Percentiles rank a stretch among this genome's conserved stretches.
Conservation (phyloP, 208 protist genomes). For the Crithidia thermophila region DNA sequence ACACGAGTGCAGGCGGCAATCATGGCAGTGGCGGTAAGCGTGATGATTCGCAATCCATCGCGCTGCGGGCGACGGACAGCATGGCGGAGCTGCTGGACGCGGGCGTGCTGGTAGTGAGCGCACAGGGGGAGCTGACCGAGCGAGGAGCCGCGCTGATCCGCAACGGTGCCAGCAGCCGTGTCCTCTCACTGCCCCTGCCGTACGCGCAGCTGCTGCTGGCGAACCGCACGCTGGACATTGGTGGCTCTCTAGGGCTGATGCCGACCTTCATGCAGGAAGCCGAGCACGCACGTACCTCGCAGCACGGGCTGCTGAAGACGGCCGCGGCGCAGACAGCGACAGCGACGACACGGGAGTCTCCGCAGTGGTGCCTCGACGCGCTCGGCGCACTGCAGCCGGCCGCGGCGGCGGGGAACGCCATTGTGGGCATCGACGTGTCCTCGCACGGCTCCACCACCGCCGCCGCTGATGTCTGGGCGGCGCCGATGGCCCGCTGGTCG, state of each 20-base stretch:
- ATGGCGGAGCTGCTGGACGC: slow-evolving; percentile 37
- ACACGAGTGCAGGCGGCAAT: not conserved
- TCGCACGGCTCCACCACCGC: not conserved
- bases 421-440: slow-evolving; percentile 26
- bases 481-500: slow-evolving; percentile 18
- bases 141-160: slow-evolving; percentile 50
- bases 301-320: slow-evolving; percentile 2
- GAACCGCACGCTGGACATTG: slow-evolving; percentile 44
- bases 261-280: slow-evolving; percentile 23
- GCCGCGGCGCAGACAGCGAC: not conserved
- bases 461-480: slow-evolving; percentile 2
- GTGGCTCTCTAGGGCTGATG: slow-evolving; percentile 28
- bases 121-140: slow-evolving; percentile 60
- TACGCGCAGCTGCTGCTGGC: slow-evolving; percentile 65
- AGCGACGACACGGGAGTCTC: not conserved
- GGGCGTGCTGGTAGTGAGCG: slow-evolving; percentile 53
- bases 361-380: slow-evolving; percentile 21
- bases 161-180: slow-evolving; percentile 32
- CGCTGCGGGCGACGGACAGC: not conserved
- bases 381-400: slow-evolving; percentile 9
- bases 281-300: slow-evolving; percentile 7
- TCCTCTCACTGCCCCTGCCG: slow-evolving; percentile 49
- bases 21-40: not conserved
- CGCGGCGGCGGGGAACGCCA: slow-evolving; percentile 29
- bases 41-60: not conserved